These are phyloP conservation scores for Rachicladosporium sp. DNA, from an alignment of 2,329 filamentous ascomycete species.

Conservation along the genomic window DNA sequence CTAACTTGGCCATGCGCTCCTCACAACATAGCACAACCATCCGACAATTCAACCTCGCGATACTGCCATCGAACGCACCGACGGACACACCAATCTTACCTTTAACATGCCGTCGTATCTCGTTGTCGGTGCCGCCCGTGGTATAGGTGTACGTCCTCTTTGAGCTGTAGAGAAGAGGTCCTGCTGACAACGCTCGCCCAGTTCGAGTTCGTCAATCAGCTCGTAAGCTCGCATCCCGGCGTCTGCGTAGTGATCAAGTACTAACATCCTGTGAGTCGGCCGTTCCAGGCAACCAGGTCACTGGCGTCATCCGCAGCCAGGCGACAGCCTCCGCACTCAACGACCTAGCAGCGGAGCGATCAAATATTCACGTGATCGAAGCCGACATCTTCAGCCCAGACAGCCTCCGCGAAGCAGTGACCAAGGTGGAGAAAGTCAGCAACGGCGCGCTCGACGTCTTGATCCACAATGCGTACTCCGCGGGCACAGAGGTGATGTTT, in stretches of 20 bases:
- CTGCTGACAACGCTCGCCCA: too few species aligned
- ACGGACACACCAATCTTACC: not conserved
- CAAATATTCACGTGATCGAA: conserved; percentile 36
- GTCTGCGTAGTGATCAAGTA: too few species aligned
- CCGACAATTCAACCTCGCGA: too few species aligned
- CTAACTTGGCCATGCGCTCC: too few species aligned
- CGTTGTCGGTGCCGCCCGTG: conserved; percentile 23
- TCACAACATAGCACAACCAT: too few species aligned
- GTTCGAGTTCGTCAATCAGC: conserved; percentile 20
- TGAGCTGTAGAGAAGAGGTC: too few species aligned
- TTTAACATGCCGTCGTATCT: conserved; percentile 21
- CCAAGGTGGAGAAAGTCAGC: conserved; percentile 13
- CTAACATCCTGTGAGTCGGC: conserved; percentile 5
- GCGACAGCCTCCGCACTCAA: conserved; percentile 10
- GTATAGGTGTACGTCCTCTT: conserved; percentile 13
- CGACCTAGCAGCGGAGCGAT: conserved; percentile 1
- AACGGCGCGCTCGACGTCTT: conserved; percentile 18
- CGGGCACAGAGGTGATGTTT: conserved; percentile 1
- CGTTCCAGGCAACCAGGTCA: conserved; percentile 19
- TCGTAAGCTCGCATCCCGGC: conserved; percentile 7
- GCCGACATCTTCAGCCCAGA: conserved; percentile 33
- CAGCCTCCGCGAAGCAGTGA: conserved; percentile 24
- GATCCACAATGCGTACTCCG: conserved; percentile 22
- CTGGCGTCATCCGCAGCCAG: conserved; percentile 24
- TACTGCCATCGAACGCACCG: too few species aligned